These are phyloP conservation scores for Cubamyces sp. DNA, from an alignment of 768 basidiomycete genomes.

Conservation along the genomic window DNA sequence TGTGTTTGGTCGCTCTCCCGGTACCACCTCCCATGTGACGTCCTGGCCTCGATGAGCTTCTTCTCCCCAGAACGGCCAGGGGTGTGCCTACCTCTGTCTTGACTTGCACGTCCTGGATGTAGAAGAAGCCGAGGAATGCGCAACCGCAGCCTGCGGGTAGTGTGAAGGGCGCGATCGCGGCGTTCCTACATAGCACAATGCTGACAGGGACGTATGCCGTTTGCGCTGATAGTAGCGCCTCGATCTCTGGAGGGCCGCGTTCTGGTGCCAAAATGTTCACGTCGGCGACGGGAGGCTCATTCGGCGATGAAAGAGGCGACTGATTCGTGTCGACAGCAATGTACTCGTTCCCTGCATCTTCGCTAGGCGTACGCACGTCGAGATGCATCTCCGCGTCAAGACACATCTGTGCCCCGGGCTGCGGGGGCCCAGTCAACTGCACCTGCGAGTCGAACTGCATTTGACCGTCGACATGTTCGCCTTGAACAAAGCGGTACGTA, in stretches of 20 bases:
- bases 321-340: neutral
- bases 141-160: conserved; percentile 10
- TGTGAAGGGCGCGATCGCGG: neutral
- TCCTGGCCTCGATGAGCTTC: neutral
- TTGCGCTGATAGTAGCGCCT: neutral
- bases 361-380: no score
- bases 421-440: no score
- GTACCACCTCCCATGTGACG: neutral
- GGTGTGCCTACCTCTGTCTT: neutral
- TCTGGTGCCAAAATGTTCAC: neutral
- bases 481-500: neutral
- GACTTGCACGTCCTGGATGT: neutral
- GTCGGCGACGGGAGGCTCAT: neutral
- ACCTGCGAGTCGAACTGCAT: no score
- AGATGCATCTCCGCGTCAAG: no score
- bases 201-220: neutral
- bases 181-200: conserved; percentile 5
- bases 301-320: neutral
- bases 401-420: no score
- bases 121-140: conserved; percentile 15
- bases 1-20: neutral
- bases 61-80: neutral
- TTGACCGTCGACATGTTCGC: no score
- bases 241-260: conserved; percentile 7
- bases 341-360: neutral